A percentile compares a stretch with the other conserved stretches of the same genome.
Conservation (phyloP, 2,329 filamentous ascomycete species). For the Colletotrichum melonis region DNA sequence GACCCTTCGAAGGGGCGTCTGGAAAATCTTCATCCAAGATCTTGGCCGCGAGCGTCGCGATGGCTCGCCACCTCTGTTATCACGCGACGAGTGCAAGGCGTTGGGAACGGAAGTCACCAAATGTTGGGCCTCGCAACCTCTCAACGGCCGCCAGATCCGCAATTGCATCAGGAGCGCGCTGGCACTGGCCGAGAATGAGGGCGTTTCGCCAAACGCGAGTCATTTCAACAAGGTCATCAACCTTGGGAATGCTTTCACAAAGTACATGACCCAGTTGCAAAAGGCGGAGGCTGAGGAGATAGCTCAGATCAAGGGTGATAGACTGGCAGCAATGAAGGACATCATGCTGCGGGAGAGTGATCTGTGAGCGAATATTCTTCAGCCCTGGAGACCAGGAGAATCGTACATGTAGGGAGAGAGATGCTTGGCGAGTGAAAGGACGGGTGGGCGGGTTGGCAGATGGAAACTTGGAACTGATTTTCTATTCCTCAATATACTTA, state of each 20-base stretch:
- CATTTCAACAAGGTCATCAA: background rate
- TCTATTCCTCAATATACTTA: too few relatives aligned
- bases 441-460: too few relatives aligned
- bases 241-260: rapidly evolving
- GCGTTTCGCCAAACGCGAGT: too few relatives aligned
- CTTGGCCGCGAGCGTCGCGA: background rate
- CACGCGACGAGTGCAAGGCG: background rate
- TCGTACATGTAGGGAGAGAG: too few relatives aligned
- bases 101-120: too few relatives aligned
- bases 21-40: background rate
- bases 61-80: rapidly evolving
- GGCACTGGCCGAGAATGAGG: too few relatives aligned
- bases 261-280: background rate
- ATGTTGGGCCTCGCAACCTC: background rate
- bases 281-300: background rate
- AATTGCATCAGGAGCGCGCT: background rate
- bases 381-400: too few relatives aligned
- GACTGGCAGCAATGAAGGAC: background rate
- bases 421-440: too few relatives aligned
- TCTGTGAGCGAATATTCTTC: too few relatives aligned
- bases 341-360: too few relatives aligned
- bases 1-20: too few relatives aligned
- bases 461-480: too few relatives aligned
- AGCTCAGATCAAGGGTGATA: background rate
- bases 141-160: background rate